These are phyloP conservation scores for Nannizzia gypsea DNA, from an alignment of 2,329 filamentous ascomycete genomes.

Conservation along the genomic window DNA sequence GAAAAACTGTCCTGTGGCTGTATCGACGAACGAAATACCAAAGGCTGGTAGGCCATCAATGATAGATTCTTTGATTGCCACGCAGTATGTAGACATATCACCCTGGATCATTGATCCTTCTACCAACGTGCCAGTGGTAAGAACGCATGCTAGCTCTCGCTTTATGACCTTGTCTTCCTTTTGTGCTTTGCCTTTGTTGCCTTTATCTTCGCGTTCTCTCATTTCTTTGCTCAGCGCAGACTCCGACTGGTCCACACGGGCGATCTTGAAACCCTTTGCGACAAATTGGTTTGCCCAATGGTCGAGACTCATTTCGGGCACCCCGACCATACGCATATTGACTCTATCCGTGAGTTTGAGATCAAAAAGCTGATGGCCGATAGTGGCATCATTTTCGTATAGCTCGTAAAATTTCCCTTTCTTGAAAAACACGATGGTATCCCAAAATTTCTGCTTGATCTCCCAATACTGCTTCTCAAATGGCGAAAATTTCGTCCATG, in stretches of 20 bases:
- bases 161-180: constrained; percentile 90
- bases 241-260: constrained; percentile 91
- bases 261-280: constrained; percentile 95
- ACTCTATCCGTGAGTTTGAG: constrained; percentile 95
- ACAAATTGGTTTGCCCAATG: constrained; percentile 98
- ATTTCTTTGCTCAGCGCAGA: constrained; percentile 94
- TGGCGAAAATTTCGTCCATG: constrained; percentile 72
- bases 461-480: constrained; percentile 99
- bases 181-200: constrained; percentile 41
- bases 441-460: constrained; percentile 96
- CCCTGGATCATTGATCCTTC: constrained; percentile 95
- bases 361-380: constrained; percentile 93
- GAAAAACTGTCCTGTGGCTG: constrained; percentile 89
- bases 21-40: constrained; percentile 87
- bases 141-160: constrained; percentile 76
- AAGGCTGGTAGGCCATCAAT: constrained; percentile 68
- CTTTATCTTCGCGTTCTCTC: constrained; percentile 66
- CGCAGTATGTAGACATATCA: constrained; percentile 93
- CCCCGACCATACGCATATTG: constrained; percentile 99
- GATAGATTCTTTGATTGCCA: constrained; percentile 73
- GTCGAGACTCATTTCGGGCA: constrained; percentile 88
- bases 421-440: constrained; percentile 98
- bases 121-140: constrained; percentile 85
- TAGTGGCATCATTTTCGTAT: constrained; percentile 93
- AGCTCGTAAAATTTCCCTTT: constrained; percentile 99